phyloP scores from a whole-genome alignment of 2,329 filamentous ascomycete genomes.

The Exophiala spinifera region DNA sequence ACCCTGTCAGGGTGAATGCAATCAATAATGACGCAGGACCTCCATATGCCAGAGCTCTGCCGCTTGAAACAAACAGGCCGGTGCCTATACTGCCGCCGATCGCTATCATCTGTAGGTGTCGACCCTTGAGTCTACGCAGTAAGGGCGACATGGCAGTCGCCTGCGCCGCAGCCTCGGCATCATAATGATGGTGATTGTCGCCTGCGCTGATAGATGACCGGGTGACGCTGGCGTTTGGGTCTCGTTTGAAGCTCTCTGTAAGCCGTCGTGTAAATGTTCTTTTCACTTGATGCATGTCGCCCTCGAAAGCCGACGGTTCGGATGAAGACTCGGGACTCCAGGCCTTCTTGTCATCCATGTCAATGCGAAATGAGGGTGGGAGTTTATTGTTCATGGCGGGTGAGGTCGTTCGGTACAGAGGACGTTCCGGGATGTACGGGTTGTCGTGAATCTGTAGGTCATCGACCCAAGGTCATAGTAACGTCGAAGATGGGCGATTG shows the following conservation, averaged over 20 bases:
- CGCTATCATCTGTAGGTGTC: conserved; percentile 49
- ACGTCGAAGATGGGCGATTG: not conserved
- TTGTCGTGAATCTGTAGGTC: not conserved
- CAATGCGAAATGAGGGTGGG: conserved; percentile 1
- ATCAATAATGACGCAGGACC: conserved; percentile 76
- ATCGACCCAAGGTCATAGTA: too few species aligned
- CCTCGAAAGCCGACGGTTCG: conserved; percentile 22
- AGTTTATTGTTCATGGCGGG: not conserved
- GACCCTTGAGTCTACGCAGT: conserved; percentile 31
- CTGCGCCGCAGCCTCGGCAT: conserved; percentile 31
- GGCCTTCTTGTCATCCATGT: conserved; percentile 26
- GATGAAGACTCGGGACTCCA: conserved; percentile 26
- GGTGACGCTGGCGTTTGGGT: conserved; percentile 32
- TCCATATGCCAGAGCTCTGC: conserved; percentile 58
- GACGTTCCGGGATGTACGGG: not conserved
- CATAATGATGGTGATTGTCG: conserved; percentile 23
- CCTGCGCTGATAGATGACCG: conserved; percentile 22
- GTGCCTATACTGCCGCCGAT: conserved; percentile 91
- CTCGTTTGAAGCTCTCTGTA: conserved; percentile 32
- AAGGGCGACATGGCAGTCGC: conserved; percentile 32
- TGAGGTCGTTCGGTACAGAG: conserved; percentile 6
- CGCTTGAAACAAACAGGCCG: conserved; percentile 83
- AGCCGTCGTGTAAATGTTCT: conserved; percentile 25
- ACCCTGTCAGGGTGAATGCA: conserved; percentile 73
- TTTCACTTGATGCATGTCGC: conserved; percentile 23